Percentiles rank a stretch among this genome's conserved stretches.
Conservation (phyloP, 495 filamentous ascomycete genomes). For the Trypethelium eluteriae region DNA sequence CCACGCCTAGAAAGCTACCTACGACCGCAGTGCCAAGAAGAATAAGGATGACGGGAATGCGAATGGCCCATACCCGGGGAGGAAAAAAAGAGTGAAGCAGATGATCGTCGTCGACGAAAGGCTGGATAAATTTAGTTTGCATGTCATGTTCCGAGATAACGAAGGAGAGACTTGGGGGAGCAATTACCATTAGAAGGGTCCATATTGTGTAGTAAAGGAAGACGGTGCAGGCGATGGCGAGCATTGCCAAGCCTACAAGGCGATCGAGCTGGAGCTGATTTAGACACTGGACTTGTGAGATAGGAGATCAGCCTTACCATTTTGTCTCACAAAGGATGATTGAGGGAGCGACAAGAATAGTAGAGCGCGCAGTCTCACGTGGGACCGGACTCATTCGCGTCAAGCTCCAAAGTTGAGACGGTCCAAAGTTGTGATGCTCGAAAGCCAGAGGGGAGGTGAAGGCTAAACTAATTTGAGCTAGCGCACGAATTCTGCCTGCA, state of each 20-base stretch:
- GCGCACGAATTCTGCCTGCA: not conserved
- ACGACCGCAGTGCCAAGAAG: slow-evolving; percentile 89
- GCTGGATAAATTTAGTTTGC: slow-evolving; percentile 45
- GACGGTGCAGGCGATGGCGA: slow-evolving; percentile 86
- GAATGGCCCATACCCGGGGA: slow-evolving; percentile 96
- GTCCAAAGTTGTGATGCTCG: not conserved
- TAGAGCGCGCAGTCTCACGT: too few relatives aligned
- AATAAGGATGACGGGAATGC: slow-evolving; percentile 92
- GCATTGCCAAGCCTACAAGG: slow-evolving; percentile 94
- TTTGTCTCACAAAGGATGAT: not conserved
- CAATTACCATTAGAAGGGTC: slow-evolving; percentile 85
- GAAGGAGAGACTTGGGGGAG: slow-evolving; percentile 2
- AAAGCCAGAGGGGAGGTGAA: not conserved
- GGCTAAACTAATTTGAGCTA: not conserved
- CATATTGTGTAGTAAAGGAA: slow-evolving; percentile 99
- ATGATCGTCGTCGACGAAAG: slow-evolving; percentile 88
- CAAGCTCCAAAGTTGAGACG: not conserved
- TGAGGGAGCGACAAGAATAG: not conserved
- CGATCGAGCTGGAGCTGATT: slow-evolving; percentile 67
- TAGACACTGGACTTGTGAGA: slow-evolving; percentile 7
- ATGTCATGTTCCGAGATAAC: slow-evolving; percentile 12
- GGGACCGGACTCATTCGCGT: not conserved
- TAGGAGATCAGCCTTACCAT: too few relatives aligned
- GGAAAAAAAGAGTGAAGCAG: slow-evolving; percentile 93
- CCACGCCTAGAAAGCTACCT: slow-evolving; percentile 88